Percentiles rank a stretch among this genome's conserved stretches.
These are phyloP conservation scores for Tetratostichococcus sp. DNA, from an alignment of 139 green algal genomes.

Conservation along the genomic window DNA sequence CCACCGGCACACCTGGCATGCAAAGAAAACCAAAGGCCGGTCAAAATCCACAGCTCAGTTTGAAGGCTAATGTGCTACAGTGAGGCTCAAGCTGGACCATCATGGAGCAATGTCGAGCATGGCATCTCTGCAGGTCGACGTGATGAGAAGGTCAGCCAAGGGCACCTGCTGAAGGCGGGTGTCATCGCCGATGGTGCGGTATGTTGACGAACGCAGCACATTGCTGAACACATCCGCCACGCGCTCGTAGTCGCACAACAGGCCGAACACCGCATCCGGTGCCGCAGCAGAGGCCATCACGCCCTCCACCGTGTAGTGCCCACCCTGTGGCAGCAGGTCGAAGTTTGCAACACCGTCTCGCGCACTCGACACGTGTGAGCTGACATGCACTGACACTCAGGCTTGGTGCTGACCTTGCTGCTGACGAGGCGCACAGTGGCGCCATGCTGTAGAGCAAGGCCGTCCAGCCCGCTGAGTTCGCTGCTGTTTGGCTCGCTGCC, in stretches of 20 bases:
- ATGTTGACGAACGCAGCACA: constrained; percentile 16
- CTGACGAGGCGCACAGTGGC: neutral
- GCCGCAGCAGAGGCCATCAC: constrained; percentile 6
- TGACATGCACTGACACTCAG: neutral
- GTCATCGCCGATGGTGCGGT: neutral
- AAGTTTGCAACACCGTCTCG: no score
- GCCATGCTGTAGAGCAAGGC: neutral
- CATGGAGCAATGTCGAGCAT: no score
- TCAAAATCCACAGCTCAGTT: no score
- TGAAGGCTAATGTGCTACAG: no score
- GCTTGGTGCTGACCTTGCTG: no score
- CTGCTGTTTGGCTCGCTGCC: neutral
- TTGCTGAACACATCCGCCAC: constrained; percentile 37
- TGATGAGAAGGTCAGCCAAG: neutral
- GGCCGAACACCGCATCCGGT: constrained; percentile 13
- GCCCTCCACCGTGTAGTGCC: constrained; percentile 29
- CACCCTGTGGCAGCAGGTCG: constrained; percentile 8
- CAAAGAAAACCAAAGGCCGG: neutral
- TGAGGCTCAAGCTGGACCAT: neutral
- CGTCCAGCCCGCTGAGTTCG: neutral
- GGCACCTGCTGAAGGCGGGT: constrained; percentile 33
- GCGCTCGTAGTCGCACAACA: constrained; percentile 33
- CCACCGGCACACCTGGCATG: constrained; percentile 44
- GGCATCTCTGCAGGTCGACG: no score
- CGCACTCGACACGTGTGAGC: neutral